phyloP scores from a whole-genome alignment of 2,329 filamentous ascomycete genomes.

The Shiraia bambusicola region DNA sequence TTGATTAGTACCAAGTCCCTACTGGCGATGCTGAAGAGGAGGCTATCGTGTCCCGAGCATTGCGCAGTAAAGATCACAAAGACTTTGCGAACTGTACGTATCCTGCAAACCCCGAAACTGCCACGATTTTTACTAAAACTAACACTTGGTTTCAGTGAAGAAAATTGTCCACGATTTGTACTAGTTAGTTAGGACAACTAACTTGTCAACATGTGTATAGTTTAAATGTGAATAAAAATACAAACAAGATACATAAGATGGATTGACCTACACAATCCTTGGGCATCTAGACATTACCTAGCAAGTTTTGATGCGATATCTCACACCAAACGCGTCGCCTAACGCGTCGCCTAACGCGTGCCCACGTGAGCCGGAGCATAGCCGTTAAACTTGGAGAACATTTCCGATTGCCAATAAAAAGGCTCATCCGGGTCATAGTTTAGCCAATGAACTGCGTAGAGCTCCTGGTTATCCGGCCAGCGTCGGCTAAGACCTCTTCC shows the following conservation, averaged over 20 bases:
- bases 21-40: conserved; percentile 40
- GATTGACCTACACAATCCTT: no score
- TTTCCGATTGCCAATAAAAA: conserved; percentile 14
- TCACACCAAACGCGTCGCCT: no score
- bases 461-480: conserved; percentile 15
- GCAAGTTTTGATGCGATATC: no score
- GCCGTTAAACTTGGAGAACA: conserved; percentile 17
- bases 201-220: not conserved
- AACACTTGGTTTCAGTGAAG: conserved; percentile 27
- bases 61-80: conserved; percentile 42
- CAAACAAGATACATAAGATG: not conserved
- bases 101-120: not conserved
- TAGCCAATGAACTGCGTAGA: conserved; percentile 15
- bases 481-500: conserved; percentile 33
- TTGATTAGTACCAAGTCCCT: conserved; percentile 37
- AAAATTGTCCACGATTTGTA: conserved; percentile 37
- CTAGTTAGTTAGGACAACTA: no score
- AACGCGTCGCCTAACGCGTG: conserved; percentile 2
- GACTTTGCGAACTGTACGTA: conserved; percentile 40
- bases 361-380: conserved; percentile 6
- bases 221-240: not conserved
- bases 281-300: no score
- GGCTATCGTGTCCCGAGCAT: conserved; percentile 37
- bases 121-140: conserved; percentile 2
- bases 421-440: conserved; percentile 8